These are phyloP conservation scores for Stephanodiscus triporus DNA, from an alignment of 108 stramenopile genomes.

Conservation along the genomic window DNA sequence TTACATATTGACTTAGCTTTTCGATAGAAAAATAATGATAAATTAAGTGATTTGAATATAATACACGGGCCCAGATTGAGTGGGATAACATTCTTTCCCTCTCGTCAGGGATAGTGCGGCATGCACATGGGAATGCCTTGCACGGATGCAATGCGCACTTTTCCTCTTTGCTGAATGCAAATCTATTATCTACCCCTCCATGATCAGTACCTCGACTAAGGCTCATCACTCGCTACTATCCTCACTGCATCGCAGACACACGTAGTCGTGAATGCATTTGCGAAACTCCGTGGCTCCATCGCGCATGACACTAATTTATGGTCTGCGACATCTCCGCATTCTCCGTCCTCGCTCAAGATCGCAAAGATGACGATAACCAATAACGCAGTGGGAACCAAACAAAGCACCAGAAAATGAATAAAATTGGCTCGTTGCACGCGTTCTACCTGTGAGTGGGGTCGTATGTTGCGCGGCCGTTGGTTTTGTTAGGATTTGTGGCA, in stretches of 20 bases:
- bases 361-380: slow-evolving; percentile 78
- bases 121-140: too few relatives aligned
- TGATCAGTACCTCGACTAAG: too few relatives aligned
- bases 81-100: too few relatives aligned
- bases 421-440: slow-evolving; percentile 82
- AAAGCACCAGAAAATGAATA: slow-evolving; percentile 77
- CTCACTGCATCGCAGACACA: slow-evolving; percentile 84
- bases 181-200: too few relatives aligned
- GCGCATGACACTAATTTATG: slow-evolving; percentile 55
- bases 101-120: too few relatives aligned
- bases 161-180: too few relatives aligned
- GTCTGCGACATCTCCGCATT: slow-evolving; percentile 44
- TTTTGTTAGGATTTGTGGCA: background rate
- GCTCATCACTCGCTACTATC: background rate
- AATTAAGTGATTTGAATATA: too few relatives aligned
- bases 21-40: too few relatives aligned
- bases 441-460: slow-evolving; percentile 23
- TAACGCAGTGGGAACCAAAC: slow-evolving; percentile 78
- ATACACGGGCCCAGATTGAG: too few relatives aligned
- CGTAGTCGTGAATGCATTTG: slow-evolving; percentile 87
- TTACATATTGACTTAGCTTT: too few relatives aligned
- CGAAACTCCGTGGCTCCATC: slow-evolving; percentile 72
- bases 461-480: background rate
- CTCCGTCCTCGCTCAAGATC: slow-evolving; percentile 69
- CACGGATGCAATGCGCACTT: too few relatives aligned